Conservation (phyloP, 306 rosid species). For the Astragalus membranaceus region DNA sequence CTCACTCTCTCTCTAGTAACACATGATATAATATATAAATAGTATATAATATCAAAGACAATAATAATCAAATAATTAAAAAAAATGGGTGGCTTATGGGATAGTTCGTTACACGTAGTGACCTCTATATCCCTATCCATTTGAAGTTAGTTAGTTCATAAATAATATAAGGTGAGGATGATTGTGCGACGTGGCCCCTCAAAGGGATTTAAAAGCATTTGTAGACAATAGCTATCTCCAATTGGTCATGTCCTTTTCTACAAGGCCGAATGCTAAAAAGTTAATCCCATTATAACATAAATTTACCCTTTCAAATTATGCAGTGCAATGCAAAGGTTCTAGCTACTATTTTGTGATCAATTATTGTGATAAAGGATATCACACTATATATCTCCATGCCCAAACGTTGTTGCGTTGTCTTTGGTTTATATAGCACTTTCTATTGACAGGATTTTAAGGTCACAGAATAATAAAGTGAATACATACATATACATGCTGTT, state of each 20-base stretch:
- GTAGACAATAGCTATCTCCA: constrained; percentile 21
- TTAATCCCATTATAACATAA: neutral
- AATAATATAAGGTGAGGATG: neutral
- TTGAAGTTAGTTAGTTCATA: neutral
- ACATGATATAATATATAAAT: too few species aligned
- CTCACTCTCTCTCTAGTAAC: too few species aligned
- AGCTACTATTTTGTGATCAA: constrained; percentile 10
- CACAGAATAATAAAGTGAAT: neutral
- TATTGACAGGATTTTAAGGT: neutral
- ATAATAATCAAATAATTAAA: neutral
- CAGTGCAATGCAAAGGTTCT: neutral
- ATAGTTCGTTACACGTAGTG: neutral
- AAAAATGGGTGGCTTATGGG: neutral
- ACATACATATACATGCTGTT: neutral
- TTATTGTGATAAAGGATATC: constrained; percentile 16
- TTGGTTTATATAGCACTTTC: neutral
- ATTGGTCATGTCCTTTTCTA: constrained; percentile 20
- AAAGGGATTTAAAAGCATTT: neutral
- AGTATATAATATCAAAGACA: too few species aligned
- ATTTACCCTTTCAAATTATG: neutral
- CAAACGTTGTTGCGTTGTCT: constrained; percentile 7
- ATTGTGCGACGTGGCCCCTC: neutral
- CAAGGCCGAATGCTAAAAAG: constrained; percentile 1
- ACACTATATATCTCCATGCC: neutral
- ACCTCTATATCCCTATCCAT: neutral